Evolutionary conservation across 2,329 filamentous ascomycete genomes (phyloP).

Genomic region (Stenocarpella maydis): DNA sequence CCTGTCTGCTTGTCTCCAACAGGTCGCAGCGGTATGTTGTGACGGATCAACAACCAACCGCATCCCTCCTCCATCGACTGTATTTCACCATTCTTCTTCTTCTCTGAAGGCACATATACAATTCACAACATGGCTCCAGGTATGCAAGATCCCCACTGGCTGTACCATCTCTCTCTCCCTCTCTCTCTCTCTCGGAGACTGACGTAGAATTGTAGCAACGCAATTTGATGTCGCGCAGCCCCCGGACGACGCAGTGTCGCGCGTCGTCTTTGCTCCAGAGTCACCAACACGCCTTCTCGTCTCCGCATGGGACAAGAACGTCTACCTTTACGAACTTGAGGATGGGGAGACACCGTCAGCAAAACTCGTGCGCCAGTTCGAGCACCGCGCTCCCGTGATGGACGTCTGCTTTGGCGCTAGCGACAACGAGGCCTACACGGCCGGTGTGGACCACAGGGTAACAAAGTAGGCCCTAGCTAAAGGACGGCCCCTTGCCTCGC

Average conservation of each 20-base stretch:
- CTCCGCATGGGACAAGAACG: slow-evolving; percentile 91
- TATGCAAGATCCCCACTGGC: slow-evolving; percentile 38
- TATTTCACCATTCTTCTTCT: not conserved
- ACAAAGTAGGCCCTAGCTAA: slow-evolving; percentile 64
- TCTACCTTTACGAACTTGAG: slow-evolving; percentile 85
- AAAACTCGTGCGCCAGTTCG: slow-evolving; percentile 74
- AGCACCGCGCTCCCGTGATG: slow-evolving; percentile 85
- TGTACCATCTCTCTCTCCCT: too few relatives aligned
- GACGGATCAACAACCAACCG: not conserved
- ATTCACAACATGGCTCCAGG: slow-evolving; percentile 51
- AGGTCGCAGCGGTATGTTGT: not conserved
- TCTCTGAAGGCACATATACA: not conserved
- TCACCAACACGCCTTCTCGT: slow-evolving; percentile 82
- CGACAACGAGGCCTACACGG: slow-evolving; percentile 85
- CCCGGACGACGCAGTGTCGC: slow-evolving; percentile 86
- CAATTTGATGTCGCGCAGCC: slow-evolving; percentile 86
- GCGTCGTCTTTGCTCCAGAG: slow-evolving; percentile 83
- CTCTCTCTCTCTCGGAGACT: slow-evolving; percentile 35
- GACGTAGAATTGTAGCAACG: slow-evolving; percentile 54
- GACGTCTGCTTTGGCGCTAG: slow-evolving; percentile 89
- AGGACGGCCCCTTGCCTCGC: not conserved
- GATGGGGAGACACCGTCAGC: slow-evolving; percentile 65
- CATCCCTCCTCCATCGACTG: not conserved
- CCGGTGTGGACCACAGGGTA: slow-evolving; percentile 87
- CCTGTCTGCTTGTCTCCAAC: slow-evolving; percentile 28